Evolutionary conservation across 495 filamentous ascomycete species (phyloP).

Genomic region (Apodospora peruviana): DNA sequence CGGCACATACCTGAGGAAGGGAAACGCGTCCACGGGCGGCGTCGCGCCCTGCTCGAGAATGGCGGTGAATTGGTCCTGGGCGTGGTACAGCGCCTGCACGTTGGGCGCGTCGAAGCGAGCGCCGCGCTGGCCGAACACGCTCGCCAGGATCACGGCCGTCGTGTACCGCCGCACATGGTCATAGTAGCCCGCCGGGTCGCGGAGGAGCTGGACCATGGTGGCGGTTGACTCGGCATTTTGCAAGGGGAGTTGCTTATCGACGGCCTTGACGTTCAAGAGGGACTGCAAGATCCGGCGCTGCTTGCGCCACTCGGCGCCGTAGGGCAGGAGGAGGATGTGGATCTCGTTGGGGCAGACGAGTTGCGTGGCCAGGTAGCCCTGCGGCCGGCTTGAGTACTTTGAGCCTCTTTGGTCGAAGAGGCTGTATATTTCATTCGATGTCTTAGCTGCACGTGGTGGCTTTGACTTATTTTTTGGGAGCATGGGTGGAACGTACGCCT

Average conservation of each 20-base stretch:
- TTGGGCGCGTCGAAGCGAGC: background rate
- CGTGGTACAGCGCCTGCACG: background rate
- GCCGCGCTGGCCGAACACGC: background rate
- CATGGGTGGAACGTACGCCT: background rate
- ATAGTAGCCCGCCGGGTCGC: background rate
- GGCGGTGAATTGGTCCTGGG: background rate
- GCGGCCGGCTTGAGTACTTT: background rate
- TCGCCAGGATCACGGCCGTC: slow-evolving; percentile 1
- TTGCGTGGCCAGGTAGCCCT: background rate
- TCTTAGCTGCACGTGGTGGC: background rate
- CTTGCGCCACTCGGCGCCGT: background rate
- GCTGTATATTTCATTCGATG: background rate
- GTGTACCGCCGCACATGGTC: slow-evolving; percentile 1
- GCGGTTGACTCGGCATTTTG: background rate
- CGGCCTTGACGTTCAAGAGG: background rate
- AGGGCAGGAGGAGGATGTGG: background rate
- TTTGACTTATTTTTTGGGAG: background rate
- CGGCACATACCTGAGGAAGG: background rate
- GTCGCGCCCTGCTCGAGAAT: background rate
- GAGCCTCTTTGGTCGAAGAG: background rate
- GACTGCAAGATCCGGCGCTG: background rate
- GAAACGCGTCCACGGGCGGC: background rate
- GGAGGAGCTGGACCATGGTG: background rate
- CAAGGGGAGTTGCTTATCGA: background rate
- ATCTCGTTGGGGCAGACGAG: slow-evolving; percentile 1